phyloP scores from a whole-genome alignment of 768 basidiomycete genomes.

The Scleroderma citrinum region DNA sequence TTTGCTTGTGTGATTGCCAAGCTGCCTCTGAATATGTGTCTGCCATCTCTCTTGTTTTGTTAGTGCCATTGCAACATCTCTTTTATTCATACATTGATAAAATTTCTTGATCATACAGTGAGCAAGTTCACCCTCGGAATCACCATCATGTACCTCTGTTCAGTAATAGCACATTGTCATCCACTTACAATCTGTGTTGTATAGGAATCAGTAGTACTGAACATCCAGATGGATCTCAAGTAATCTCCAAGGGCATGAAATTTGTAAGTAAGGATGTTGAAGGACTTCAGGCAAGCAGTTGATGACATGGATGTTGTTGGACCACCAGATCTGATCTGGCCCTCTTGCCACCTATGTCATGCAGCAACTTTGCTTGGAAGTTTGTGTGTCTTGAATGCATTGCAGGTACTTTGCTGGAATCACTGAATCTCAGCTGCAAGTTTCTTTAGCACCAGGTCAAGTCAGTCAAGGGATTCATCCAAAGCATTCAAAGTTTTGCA shows the following conservation, averaged over 20 bases:
- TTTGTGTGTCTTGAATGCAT: no score
- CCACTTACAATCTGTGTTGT: conserved; percentile 3
- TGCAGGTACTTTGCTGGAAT: no score
- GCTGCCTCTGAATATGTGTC: conserved; percentile 8
- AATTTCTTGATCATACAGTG: conserved; percentile 32
- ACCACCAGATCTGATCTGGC: neutral
- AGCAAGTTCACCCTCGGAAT: conserved; percentile 31
- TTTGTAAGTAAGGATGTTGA: conserved; percentile 27
- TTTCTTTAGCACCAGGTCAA: no score
- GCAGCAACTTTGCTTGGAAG: neutral
- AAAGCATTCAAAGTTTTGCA: conserved; percentile 28
- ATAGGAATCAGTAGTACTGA: conserved; percentile 6
- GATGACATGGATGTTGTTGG: neutral
- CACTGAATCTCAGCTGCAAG: no score
- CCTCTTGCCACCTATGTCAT: neutral
- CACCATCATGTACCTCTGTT: neutral
- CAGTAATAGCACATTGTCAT: neutral
- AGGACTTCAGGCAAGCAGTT: neutral
- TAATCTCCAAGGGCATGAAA: conserved; percentile 28
- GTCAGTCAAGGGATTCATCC: no score
- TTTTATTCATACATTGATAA: conserved; percentile 35
- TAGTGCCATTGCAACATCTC: conserved; percentile 24
- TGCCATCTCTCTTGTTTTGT: conserved; percentile 14
- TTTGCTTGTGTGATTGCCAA: neutral
- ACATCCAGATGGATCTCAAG: neutral